phyloP scores from a whole-genome alignment of 208 protist genomes.

The Wallacemonas rigidus region DNA sequence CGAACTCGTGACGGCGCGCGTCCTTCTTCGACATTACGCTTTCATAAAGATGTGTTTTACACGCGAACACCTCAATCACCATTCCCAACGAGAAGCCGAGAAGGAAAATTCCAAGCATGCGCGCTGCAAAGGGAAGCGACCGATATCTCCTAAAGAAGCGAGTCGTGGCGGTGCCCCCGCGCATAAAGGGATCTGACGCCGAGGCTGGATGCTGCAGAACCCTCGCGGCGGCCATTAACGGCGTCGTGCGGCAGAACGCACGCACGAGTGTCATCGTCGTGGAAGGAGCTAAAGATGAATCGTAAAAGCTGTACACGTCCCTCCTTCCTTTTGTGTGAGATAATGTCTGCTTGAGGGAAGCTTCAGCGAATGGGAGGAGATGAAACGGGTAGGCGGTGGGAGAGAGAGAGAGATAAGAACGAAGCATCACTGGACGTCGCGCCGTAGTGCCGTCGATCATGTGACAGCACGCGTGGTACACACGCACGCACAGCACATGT shows the following conservation, averaged over 20 bases:
- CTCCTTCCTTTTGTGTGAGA: too few species aligned
- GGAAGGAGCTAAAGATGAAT: too few species aligned
- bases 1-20: slow-evolving; percentile 70
- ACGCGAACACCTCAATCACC: slow-evolving; percentile 77
- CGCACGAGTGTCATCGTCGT: too few species aligned
- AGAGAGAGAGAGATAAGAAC: neutral
- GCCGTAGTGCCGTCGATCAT: too few species aligned
- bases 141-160: slow-evolving; percentile 59
- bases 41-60: slow-evolving; percentile 83
- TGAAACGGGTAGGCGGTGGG: neutral
- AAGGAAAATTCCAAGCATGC: slow-evolving; percentile 59
- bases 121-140: slow-evolving; percentile 52
- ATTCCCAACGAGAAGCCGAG: slow-evolving; percentile 58
- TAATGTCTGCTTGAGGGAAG: too few species aligned
- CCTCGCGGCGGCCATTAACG: neutral
- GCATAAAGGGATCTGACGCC: slow-evolving; percentile 52
- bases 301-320: too few species aligned
- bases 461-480: too few species aligned
- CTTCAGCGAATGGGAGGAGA: neutral
- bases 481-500: too few species aligned
- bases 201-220: slow-evolving; percentile 5
- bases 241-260: neutral
- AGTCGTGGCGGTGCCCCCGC: slow-evolving; percentile 41
- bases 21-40: slow-evolving; percentile 84
- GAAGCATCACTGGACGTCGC: too few species aligned